Evolutionary conservation across 192 early-diverging fungal genomes (phyloP), one percentile per base, ranked within the genome.

Genomic region (Coemansia umbellata): DNA sequence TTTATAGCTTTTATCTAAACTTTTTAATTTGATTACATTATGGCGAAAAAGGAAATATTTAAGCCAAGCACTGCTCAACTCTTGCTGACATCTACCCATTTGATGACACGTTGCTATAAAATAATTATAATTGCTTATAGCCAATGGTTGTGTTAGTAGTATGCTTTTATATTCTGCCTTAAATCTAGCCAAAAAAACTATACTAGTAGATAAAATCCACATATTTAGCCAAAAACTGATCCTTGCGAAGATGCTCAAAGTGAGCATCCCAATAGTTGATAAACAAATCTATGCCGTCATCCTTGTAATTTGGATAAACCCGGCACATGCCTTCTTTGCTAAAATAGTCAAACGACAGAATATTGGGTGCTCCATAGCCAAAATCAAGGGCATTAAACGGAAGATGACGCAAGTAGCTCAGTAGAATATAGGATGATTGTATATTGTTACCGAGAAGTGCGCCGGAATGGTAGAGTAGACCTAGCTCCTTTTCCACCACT

Each of bases 201-300:
- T n/a, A n/a, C 40, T 55, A 73, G 33, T 44, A 73, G 11, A 73
- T 62, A 6, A 66, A 31, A 15, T 66, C 48, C 9, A 50, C 69
- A 22, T 66, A 73, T 21, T 62, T 47, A 2, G 40, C 42, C 41
- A 73, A 39, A 10, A 62, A 58, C 1, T 31, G 19, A 3, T 56
- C 47, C 17, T 43, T 22, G 8, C 41, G 23, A 0, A 73, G 32
- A 17, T 47, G 24, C 22, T 57, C 26, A 39, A 73, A 73, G 31
- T 48, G 43, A 24, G 31, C 42, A 26, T 66, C 59, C 4, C 28
- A 32, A 31, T 57, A 53, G 55, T 73, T 73, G 2, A 73, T 13
- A 14, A 57, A 32, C 37, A 73, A 19, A 31, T 73, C 63, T 2
- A 73, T 14, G 18, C 69, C 69, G 17, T 63, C 69, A 23, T 73